Percentiles rank a stretch among this genome's conserved stretches.
These are phyloP conservation scores for Mercurialis annua DNA, from an alignment of 345 rosid species.

Conservation along the genomic window DNA sequence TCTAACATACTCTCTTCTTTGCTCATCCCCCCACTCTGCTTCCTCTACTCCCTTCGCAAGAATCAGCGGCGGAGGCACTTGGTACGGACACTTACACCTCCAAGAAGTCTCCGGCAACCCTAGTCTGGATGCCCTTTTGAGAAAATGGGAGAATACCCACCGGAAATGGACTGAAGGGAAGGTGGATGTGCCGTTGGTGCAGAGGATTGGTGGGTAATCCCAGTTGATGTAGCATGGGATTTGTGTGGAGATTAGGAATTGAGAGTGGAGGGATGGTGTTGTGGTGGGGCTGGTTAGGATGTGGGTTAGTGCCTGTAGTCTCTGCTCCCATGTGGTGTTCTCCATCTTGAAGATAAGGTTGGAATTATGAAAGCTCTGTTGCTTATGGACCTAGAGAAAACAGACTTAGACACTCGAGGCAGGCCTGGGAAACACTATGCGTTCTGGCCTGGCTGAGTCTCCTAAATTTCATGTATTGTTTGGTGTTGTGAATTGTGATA, in stretches of 20 bases:
- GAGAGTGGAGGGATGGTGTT: conserved; percentile 49
- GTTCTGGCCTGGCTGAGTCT: not conserved
- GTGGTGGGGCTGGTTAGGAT: conserved; percentile 50
- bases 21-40: conserved; percentile 62
- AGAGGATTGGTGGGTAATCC: conserved; percentile 73
- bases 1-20: conserved; percentile 50
- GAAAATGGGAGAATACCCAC: conserved; percentile 56
- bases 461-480: no score
- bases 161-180: conserved; percentile 33
- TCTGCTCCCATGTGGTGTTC: conserved; percentile 40
- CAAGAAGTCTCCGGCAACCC: conserved; percentile 62
- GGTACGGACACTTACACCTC: conserved; percentile 78
- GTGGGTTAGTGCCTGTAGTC: conserved; percentile 48
- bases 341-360: conserved; percentile 25
- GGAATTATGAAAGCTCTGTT: not conserved
- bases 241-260: conserved; percentile 44
- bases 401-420: not conserved
- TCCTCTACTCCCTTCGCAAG: conserved; percentile 65
- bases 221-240: conserved; percentile 58
- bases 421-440: not conserved
- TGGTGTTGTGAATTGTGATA: no score
- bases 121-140: conserved; percentile 45
- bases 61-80: conserved; percentile 63
- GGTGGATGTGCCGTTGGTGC: conserved; percentile 16
- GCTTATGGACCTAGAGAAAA: not conserved